Conservation (phyloP, 1,139 yeast species). For the Nadsonia commutata region DNA sequence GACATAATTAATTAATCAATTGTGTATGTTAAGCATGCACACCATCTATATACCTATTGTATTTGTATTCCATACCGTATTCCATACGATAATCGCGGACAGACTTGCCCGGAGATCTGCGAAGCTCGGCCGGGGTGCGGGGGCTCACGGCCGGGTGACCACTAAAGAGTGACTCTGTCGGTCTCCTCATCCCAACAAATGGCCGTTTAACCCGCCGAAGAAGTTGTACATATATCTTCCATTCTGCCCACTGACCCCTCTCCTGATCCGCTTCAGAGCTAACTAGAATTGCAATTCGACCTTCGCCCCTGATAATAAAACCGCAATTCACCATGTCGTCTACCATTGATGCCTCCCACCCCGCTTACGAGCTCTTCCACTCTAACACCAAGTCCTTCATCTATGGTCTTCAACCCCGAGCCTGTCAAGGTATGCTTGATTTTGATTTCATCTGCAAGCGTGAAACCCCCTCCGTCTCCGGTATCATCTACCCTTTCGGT, state of each 20-base stretch:
- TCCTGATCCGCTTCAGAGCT: not conserved
- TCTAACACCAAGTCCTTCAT: slow-evolving; percentile 31
- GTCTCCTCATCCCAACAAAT: no score
- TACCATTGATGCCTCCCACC: slow-evolving; percentile 4
- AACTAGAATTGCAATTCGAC: not conserved
- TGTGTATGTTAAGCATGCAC: no score
- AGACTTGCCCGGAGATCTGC: no score
- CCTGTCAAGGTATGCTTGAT: slow-evolving; percentile 36
- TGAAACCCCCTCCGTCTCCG: slow-evolving; percentile 33
- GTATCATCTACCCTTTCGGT: slow-evolving; percentile 33
- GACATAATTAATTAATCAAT: no score
- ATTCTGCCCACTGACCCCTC: not conserved
- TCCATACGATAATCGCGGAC: no score
- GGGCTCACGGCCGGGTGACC: no score
- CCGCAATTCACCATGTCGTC: not conserved
- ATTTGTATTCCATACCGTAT: no score
- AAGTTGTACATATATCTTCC: not conserved
- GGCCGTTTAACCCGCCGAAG: no score
- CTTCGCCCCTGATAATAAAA: not conserved
- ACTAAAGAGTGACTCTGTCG: no score
- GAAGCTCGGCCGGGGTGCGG: no score
- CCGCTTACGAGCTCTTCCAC: slow-evolving; percentile 27
- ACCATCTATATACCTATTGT: no score
- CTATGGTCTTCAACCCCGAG: slow-evolving; percentile 31
- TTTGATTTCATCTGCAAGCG: slow-evolving; percentile 34